Conservation (phyloP, 2,329 filamentous ascomycete species). For the Exophiala sideris region DNA sequence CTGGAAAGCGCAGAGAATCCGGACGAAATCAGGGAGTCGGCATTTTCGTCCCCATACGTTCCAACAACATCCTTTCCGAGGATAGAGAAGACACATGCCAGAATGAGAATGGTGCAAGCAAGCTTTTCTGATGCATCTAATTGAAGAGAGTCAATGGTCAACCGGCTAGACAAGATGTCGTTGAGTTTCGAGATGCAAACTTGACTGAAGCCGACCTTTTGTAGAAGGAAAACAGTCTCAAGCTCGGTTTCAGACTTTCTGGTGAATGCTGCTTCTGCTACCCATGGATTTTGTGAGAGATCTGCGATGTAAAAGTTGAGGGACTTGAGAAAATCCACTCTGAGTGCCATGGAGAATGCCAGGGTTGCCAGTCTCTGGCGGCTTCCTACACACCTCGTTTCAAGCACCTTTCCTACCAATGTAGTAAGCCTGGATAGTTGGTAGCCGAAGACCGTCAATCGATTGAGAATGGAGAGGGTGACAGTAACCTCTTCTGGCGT, state of each 20-base stretch:
- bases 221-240: slow-evolving; percentile 15
- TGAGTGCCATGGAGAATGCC: slow-evolving; percentile 15
- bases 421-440: slow-evolving; percentile 6
- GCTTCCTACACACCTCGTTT: background rate
- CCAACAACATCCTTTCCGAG: background rate
- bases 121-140: slow-evolving; percentile 6
- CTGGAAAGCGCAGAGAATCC: slow-evolving; percentile 6
- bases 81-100: slow-evolving; percentile 13
- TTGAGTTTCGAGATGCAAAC: slow-evolving; percentile 9
- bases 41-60: background rate
- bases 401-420: background rate
- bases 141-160: background rate
- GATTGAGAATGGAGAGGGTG: slow-evolving; percentile 8
- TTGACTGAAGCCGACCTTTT: slow-evolving; percentile 6
- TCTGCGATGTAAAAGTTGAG: slow-evolving; percentile 8
- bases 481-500: background rate
- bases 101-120: slow-evolving; percentile 12
- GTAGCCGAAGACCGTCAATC: slow-evolving; percentile 13
- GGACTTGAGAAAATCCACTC: background rate
- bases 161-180: slow-evolving; percentile 3
- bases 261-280: background rate
- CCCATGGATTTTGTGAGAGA: background rate
- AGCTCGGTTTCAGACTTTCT: slow-evolving; percentile 4
- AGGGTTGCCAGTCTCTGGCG: slow-evolving; percentile 10
- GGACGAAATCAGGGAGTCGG: background rate